Conservation (phyloP, 2,329 filamentous ascomycete species). For the Monosporascus sp. region DNA sequence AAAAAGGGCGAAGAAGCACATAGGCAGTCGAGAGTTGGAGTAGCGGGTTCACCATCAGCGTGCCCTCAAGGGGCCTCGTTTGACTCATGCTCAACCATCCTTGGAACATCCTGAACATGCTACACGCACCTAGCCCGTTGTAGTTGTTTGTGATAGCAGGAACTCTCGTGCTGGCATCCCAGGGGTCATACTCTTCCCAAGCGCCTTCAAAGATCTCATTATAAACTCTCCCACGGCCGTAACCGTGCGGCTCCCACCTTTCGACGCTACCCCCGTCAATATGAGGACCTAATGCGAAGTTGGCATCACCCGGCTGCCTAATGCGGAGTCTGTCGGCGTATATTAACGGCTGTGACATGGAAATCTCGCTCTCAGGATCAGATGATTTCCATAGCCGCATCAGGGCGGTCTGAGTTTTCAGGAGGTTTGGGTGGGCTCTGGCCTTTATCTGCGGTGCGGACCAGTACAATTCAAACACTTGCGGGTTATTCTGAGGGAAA, state of each 20-base stretch:
- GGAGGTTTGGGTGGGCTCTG: constrained; percentile 59
- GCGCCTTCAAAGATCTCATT: constrained; percentile 63
- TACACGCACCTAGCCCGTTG: constrained; percentile 73
- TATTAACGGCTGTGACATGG: constrained; percentile 49
- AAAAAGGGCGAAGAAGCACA: constrained; percentile 78
- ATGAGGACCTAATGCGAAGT: constrained; percentile 68
- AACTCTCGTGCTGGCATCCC: constrained; percentile 67
- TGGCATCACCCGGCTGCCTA: constrained; percentile 62
- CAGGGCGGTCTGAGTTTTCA: constrained; percentile 55
- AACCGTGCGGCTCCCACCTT: constrained; percentile 67
- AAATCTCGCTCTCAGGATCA: constrained; percentile 41
- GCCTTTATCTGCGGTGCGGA: constrained; percentile 62
- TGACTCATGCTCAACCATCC: constrained; percentile 79
- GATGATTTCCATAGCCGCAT: constrained; percentile 58
- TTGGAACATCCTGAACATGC: constrained; percentile 83
- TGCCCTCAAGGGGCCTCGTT: constrained; percentile 70
- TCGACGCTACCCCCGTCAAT: constrained; percentile 70
- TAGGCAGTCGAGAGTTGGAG: constrained; percentile 73
- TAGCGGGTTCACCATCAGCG: constrained; percentile 75
- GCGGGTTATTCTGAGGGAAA: constrained; percentile 61
- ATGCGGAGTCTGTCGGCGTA: constrained; percentile 72
- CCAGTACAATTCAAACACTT: constrained; percentile 75
- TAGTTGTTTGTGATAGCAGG: constrained; percentile 69
- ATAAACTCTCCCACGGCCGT: constrained; percentile 64
- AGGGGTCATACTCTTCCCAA: constrained; percentile 81